A percentile compares a stretch with the other conserved stretches of the same genome.
These are phyloP conservation scores for Tolypocladium capitatum DNA, from an alignment of 2,329 filamentous ascomycete species.

Conservation along the genomic window DNA sequence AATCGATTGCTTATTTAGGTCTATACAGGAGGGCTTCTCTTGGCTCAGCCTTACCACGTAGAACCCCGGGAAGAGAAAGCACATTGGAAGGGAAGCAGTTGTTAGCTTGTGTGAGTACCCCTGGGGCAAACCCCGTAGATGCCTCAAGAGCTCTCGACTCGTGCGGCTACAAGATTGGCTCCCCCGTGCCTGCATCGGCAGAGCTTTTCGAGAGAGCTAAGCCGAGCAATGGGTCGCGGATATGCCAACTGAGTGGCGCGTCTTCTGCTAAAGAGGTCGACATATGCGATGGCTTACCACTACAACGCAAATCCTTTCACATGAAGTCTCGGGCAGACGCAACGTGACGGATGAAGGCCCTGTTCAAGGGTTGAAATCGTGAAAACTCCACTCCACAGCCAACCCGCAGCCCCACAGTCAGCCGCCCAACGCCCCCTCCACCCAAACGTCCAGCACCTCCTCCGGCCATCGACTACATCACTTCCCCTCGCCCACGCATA, in stretches of 20 bases:
- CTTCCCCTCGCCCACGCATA: constrained; percentile 1
- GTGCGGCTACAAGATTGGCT: neutral
- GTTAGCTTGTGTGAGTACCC: too few species aligned
- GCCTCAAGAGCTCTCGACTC: too few species aligned
- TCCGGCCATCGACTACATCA: neutral
- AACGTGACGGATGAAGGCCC: neutral
- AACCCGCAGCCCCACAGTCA: neutral
- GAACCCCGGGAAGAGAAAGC: neutral
- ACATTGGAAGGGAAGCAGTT: neutral
- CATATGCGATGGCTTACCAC: neutral
- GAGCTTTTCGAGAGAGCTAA: neutral
- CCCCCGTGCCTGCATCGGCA: too few species aligned
- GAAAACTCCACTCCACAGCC: neutral
- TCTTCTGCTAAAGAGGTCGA: neutral
- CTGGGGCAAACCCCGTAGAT: too few species aligned
- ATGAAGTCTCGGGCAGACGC: neutral
- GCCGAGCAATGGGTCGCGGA: too few species aligned
- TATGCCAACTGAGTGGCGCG: neutral
- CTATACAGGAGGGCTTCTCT: neutral
- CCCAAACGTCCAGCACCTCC: neutral
- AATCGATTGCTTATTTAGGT: neutral
- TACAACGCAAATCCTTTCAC: too few species aligned
- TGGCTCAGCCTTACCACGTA: rapidly evolving
- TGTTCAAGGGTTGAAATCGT: neutral
- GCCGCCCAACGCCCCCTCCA: neutral